Conservation (phyloP, 2,329 filamentous ascomycete genomes). For the Paracamarosporium sp. region DNA sequence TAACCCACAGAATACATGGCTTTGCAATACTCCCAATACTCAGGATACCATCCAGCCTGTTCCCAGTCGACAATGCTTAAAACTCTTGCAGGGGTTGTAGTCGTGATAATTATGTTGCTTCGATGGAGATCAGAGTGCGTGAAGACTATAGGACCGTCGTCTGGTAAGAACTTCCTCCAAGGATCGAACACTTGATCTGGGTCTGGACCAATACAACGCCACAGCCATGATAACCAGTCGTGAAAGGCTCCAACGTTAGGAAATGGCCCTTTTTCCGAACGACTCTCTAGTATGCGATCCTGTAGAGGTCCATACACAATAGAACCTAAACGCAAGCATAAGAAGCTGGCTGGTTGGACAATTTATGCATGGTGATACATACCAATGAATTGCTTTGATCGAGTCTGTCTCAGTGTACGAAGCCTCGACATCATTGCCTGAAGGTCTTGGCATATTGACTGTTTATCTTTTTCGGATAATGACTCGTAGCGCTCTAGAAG, state of each 20-base stretch:
- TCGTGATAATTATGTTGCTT: conserved; percentile 42
- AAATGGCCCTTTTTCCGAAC: no score
- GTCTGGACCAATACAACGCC: conserved; percentile 23
- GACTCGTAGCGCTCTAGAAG: conserved; percentile 13
- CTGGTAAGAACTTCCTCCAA: conserved; percentile 27
- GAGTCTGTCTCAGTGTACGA: no score
- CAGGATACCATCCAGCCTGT: conserved; percentile 46
- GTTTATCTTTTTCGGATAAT: conserved; percentile 11
- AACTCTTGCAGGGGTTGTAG: conserved; percentile 23
- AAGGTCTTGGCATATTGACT: conserved; percentile 15
- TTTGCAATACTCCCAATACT: conserved; percentile 47
- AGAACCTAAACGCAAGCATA: no score
- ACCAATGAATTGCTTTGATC: no score
- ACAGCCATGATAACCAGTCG: conserved; percentile 30
- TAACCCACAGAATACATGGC: conserved; percentile 17
- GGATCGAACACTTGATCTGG: conserved; percentile 27
- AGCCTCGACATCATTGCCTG: no score
- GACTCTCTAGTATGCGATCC: no score
- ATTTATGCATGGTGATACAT: no score
- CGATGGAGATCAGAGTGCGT: conserved; percentile 46
- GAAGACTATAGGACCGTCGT: conserved; percentile 37
- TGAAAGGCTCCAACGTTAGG: conserved; percentile 28
- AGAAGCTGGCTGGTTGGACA: no score
- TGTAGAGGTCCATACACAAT: no score
- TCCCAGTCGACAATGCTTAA: conserved; percentile 44